phyloP scores from a whole-genome alignment of 306 rosid genomes.

The Inga oerstediana region DNA sequence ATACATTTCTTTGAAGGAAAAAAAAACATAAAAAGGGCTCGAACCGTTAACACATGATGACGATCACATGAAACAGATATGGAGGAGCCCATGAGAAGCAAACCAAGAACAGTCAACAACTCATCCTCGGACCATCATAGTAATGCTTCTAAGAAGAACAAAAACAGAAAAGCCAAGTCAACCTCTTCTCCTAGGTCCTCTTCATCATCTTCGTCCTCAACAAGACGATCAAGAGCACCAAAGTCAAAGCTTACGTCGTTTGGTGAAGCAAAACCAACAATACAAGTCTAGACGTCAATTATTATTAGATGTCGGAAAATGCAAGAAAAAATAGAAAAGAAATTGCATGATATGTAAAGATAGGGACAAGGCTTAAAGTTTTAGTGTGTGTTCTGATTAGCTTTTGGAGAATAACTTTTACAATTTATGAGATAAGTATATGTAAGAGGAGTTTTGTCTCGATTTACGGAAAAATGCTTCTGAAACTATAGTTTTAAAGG shows the following conservation, averaged over 20 bases:
- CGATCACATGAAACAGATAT: slow-evolving; percentile 40
- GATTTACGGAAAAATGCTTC: too few species aligned
- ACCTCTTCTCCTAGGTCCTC: slow-evolving; percentile 37
- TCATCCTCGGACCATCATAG: slow-evolving; percentile 48
- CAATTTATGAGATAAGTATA: too few species aligned
- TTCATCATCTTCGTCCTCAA: slow-evolving; percentile 41
- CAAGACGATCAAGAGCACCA: slow-evolving; percentile 52
- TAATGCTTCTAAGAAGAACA: slow-evolving; percentile 53
- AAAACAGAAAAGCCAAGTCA: slow-evolving; percentile 55
- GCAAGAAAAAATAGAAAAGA: background rate
- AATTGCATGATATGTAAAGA: background rate
- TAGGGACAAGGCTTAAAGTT: background rate
- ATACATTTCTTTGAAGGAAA: too few species aligned
- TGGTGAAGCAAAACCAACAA: slow-evolving; percentile 41
- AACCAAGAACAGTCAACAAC: slow-evolving; percentile 41
- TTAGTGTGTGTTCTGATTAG: too few species aligned
- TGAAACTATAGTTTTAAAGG: too few species aligned
- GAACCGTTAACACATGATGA: background rate
- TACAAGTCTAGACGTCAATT: slow-evolving; percentile 30
- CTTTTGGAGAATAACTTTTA: too few species aligned
- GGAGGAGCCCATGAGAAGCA: slow-evolving; percentile 42
- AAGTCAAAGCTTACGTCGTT: slow-evolving; percentile 46
- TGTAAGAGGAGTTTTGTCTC: too few species aligned
- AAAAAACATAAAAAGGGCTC: too few species aligned
- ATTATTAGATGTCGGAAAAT: background rate